A percentile compares a stretch with the other conserved stretches of the same genome.
Conservation (phyloP, 2,329 filamentous ascomycete species). For the Raffaelea arxii region DNA sequence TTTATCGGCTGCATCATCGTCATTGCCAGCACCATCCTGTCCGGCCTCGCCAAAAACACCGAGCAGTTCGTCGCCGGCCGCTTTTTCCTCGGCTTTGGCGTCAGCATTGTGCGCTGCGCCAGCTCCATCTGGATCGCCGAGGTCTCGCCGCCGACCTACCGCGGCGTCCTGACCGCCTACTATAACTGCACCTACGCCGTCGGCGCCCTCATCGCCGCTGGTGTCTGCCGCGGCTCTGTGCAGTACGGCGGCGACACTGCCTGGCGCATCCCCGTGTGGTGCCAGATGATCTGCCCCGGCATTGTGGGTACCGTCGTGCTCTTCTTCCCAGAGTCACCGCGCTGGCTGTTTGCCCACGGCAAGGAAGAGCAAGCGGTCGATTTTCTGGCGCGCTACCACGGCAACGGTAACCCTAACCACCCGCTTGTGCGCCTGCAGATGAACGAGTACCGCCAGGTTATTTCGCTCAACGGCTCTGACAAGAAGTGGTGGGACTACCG, state of each 20-base stretch:
- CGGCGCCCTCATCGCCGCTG: slow-evolving; percentile 8
- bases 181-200: slow-evolving; percentile 12
- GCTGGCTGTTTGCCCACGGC: slow-evolving; percentile 17
- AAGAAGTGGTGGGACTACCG: slow-evolving; percentile 37
- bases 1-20: slow-evolving; percentile 1
- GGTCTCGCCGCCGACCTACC: slow-evolving; percentile 10
- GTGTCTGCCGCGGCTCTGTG: slow-evolving; percentile 7
- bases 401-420: slow-evolving; percentile 35
- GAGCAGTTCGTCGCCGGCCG: slow-evolving; percentile 11
- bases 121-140: slow-evolving; percentile 12
- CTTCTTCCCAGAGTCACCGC: slow-evolving; percentile 16
- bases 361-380: slow-evolving; percentile 14
- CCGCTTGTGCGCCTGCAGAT: slow-evolving; percentile 16
- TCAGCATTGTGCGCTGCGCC: slow-evolving; percentile 10
- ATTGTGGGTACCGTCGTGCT: slow-evolving; percentile 12
- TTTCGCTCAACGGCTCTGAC: slow-evolving; percentile 30
- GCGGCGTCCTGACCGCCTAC: slow-evolving; percentile 10
- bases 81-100: slow-evolving; percentile 12
- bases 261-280: slow-evolving; percentile 34
- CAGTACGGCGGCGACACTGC: slow-evolving; percentile 21
- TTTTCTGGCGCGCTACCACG: slow-evolving; percentile 36
- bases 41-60: not conserved
- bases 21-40: not conserved
- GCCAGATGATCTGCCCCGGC: slow-evolving; percentile 15
- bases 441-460: slow-evolving; percentile 17